A percentile compares a stretch with the other conserved stretches of the same genome.
phyloP scores from a whole-genome alignment of 768 basidiomycete species.

The Collybia nuda region DNA sequence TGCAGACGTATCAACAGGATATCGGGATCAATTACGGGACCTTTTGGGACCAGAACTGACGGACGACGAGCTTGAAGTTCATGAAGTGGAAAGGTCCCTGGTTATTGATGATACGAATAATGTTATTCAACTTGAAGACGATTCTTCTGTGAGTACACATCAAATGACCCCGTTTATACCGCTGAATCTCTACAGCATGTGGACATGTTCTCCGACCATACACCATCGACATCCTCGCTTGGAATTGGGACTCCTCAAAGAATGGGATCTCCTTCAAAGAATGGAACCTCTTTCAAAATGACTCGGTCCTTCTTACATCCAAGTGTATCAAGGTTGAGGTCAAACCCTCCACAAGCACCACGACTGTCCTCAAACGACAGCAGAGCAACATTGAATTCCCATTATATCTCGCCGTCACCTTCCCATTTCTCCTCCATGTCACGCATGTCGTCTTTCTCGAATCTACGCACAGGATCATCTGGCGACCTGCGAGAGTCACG shows the following conservation, averaged over 20 bases:
- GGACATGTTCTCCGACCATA: constrained; percentile 32
- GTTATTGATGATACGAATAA: constrained; percentile 36
- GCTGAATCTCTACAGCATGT: constrained; percentile 23
- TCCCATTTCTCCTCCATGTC: constrained; percentile 76
- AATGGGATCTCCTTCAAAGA: constrained; percentile 33
- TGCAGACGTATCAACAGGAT: constrained; percentile 44
- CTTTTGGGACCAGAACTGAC: constrained; percentile 67
- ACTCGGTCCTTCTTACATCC: constrained; percentile 68
- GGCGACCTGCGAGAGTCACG: constrained; percentile 18
- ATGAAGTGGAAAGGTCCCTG: constrained; percentile 47
- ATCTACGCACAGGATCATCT: constrained; percentile 33
- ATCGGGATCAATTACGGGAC: constrained; percentile 68
- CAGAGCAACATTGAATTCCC: constrained; percentile 41
- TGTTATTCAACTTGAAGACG: constrained; percentile 18
- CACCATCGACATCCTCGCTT: constrained; percentile 36
- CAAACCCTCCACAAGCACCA: constrained; percentile 53
- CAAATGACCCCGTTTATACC: not conserved
- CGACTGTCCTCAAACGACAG: constrained; percentile 40
- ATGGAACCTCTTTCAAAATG: constrained; percentile 33
- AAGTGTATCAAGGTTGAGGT: constrained; percentile 78
- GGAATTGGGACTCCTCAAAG: constrained; percentile 38
- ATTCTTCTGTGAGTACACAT: constrained; percentile 24
- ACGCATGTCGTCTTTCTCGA: constrained; percentile 61
- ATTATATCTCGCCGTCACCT: constrained; percentile 49
- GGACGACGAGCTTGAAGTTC: constrained; percentile 40